Percentiles rank a stretch among this genome's conserved stretches.
Evolutionary conservation across 495 filamentous ascomycete species (phyloP).

Genomic region (Trichoderma erinaceum): DNA sequence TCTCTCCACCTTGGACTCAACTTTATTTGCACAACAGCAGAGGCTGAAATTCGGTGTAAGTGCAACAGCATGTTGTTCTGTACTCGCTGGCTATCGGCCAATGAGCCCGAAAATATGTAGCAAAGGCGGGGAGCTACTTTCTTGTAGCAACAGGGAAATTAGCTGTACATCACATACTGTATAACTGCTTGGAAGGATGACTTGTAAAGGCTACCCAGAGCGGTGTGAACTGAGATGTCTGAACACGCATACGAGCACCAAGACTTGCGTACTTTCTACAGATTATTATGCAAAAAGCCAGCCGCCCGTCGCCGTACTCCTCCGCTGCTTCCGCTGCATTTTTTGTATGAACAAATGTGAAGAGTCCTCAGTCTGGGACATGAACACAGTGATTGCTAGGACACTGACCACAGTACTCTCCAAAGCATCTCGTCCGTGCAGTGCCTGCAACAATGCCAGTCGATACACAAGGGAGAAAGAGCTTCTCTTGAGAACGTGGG

Average conservation of each 20-base stretch:
- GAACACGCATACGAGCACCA: too few relatives aligned
- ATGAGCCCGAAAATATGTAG: too few relatives aligned
- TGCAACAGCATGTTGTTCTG: neutral
- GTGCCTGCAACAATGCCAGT: neutral
- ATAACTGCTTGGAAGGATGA: too few relatives aligned
- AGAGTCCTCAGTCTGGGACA: neutral
- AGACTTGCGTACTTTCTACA: neutral
- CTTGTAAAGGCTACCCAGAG: too few relatives aligned
- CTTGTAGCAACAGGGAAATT: too few relatives aligned
- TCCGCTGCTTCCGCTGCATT: neutral
- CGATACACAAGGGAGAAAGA: neutral
- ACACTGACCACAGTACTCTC: neutral
- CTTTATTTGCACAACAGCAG: conserved; percentile 6
- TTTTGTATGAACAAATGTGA: too few relatives aligned
- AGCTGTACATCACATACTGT: too few relatives aligned
- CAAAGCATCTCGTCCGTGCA: neutral
- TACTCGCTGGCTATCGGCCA: neutral
- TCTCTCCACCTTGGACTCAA: conserved; percentile 13
- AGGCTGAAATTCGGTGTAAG: neutral
- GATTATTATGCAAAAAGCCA: neutral
- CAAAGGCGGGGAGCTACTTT: too few relatives aligned
- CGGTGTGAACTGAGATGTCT: too few relatives aligned
- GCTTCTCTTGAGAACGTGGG: neutral
- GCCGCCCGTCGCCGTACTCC: neutral
- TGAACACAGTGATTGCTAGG: neutral